Percentiles rank a stretch among this genome's conserved stretches.
Conservation (phyloP, 176 grass and related monocot species). For the Cenchrus purpureus region DNA sequence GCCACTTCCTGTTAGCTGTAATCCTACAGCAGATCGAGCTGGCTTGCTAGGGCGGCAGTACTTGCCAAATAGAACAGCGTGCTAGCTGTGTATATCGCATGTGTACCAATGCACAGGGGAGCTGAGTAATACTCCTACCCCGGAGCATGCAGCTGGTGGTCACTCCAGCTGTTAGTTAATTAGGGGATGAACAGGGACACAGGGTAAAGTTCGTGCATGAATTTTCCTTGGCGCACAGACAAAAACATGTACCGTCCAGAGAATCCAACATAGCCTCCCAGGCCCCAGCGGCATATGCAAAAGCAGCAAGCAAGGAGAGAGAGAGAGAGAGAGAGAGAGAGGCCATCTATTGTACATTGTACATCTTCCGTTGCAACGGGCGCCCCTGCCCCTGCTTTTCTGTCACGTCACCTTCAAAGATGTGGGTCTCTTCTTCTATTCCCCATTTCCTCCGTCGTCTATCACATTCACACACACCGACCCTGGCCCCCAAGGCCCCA, state of each 20-base stretch:
- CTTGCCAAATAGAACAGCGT: neutral
- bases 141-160: neutral
- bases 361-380: conserved; percentile 47
- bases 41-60: conserved; percentile 12
- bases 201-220: conserved; percentile 29
- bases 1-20: too few relatives aligned
- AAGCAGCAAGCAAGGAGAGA: conserved; percentile 7
- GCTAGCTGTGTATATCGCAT: conserved; percentile 44
- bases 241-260: conserved; percentile 55
- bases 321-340: neutral
- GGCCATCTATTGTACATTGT: neutral
- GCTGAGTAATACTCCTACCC: conserved; percentile 15
- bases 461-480: conserved; percentile 22
- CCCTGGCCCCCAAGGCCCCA: neutral
- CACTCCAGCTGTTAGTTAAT: neutral
- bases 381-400: conserved; percentile 53
- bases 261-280: conserved; percentile 43
- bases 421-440: conserved; percentile 38
- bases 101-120: conserved; percentile 21
- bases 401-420: conserved; percentile 59
- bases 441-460: conserved; percentile 11
- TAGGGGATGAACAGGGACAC: neutral
- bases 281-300: conserved; percentile 1
- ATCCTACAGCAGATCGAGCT: too few relatives aligned
- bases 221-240: conserved; percentile 41